Conservation (phyloP, 2,329 filamentous ascomycete genomes). For the Scedosporium boydii region DNA sequence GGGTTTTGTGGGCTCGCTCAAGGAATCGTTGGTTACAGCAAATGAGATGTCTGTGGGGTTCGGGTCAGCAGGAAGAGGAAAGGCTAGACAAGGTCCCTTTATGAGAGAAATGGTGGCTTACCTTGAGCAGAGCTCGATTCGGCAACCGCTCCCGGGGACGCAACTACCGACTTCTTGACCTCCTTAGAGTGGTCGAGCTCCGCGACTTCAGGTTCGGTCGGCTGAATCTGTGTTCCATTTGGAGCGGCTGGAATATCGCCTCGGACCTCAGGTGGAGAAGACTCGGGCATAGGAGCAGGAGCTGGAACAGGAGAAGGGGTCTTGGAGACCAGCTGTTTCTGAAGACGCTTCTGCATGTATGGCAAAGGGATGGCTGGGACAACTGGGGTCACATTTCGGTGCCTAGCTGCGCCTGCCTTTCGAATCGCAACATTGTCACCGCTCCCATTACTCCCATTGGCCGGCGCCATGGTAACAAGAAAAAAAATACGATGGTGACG, state of each 20-base stretch:
- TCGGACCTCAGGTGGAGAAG: neutral
- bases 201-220: neutral
- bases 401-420: neutral
- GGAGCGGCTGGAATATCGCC: constrained; percentile 3
- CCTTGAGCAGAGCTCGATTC: neutral
- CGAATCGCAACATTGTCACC: neutral
- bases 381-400: constrained; percentile 1
- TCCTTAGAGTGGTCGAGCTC: neutral
- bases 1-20: too few relatives aligned
- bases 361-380: constrained; percentile 6
- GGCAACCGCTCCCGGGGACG: neutral
- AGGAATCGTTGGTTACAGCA: too few relatives aligned
- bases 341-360: constrained; percentile 4
- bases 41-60: too few relatives aligned
- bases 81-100: neutral
- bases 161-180: neutral
- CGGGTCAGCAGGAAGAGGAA: too few relatives aligned
- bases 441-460: neutral
- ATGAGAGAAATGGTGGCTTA: neutral
- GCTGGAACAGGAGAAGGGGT: neutral
- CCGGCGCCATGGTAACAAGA: neutral
- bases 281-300: neutral
- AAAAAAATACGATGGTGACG: neutral
- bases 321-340: neutral
- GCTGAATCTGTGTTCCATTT: neutral